These are phyloP conservation scores for Tephrocybe sp. DNA, from an alignment of 768 basidiomycete species.

Conservation along the genomic window DNA sequence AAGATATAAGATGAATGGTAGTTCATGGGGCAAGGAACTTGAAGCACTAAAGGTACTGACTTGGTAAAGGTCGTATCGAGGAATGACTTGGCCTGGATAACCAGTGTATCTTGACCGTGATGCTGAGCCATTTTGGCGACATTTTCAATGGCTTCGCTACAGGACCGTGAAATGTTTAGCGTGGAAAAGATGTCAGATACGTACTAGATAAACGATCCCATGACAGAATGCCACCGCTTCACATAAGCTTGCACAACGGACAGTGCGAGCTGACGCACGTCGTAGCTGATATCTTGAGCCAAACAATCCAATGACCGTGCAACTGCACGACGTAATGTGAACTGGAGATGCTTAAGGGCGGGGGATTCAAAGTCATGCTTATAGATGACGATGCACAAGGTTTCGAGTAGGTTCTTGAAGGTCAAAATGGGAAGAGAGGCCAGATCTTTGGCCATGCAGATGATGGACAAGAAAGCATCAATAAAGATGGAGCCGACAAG, in stretches of 20 bases:
- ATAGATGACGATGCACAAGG: constrained; percentile 61
- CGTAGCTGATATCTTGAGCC: constrained; percentile 55
- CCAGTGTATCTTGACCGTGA: constrained; percentile 55
- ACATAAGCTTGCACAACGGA: constrained; percentile 62
- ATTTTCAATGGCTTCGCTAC: constrained; percentile 53
- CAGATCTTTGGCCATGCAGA: constrained; percentile 45
- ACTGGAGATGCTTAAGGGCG: constrained; percentile 52
- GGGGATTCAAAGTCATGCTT: constrained; percentile 70
- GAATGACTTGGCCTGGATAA: constrained; percentile 54
- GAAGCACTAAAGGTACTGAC: constrained; percentile 24
- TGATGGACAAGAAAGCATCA: constrained; percentile 53
- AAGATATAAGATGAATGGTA: constrained; percentile 5
- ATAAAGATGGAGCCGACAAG: constrained; percentile 65
- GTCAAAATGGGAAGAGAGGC: constrained; percentile 49
- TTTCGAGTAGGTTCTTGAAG: constrained; percentile 60
- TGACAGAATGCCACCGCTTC: constrained; percentile 52
- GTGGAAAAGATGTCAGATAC: constrained; percentile 17
- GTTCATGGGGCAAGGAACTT: background rate
- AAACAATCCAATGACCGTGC: constrained; percentile 48
- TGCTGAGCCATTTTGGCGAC: constrained; percentile 48
- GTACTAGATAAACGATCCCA: constrained; percentile 54
- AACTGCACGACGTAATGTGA: constrained; percentile 49
- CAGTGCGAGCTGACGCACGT: constrained; percentile 63
- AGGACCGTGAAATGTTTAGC: background rate
- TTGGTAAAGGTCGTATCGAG: constrained; percentile 48